Base-by-base conservation (phyloP, 495 filamentous ascomycete species). In the Trichodelitschia bisporula region DNA sequence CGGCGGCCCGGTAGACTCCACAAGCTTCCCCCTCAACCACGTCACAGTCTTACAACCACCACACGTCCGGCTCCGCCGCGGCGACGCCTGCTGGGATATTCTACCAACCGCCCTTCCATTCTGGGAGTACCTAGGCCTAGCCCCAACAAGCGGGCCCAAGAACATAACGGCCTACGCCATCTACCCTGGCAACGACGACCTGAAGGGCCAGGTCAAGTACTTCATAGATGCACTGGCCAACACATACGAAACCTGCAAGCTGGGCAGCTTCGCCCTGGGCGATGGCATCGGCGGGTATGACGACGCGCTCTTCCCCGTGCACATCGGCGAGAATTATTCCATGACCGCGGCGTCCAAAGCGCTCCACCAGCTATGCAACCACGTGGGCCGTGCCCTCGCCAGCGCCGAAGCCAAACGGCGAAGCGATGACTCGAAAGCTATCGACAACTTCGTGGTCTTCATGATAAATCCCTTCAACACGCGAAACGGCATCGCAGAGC, bases 111-210 rank as follows among this genome's bases (percentile, higher is more conserved):
- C 77, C 1, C 45, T 92, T 5, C 45, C 61, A 0, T 99, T 95
- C 41, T 95, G 89, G 89, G 82, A 95, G 39, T 74, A 72, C 15
- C 60, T 95, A 36, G 74, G 77, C 3, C 61, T 99, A 15, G 69
- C 66, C 13, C 86, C 89, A 13, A 62, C 67, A 19, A 64, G 68
- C 45, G 80, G 78, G 1, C 37, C 56, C 1, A 99, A 93, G 49
- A 66, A 91, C 42, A 57, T 93, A 18, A 62, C 64, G 6, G 66
- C 70, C 9, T 67, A 80, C 40, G 89, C 78, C 40, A 58, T 93
- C n/a, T 73, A 74, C 42, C 79, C 83, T 4, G 47, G 56, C 20
- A 49, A 56, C 18, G 59, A 68, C 14, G 62, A 62, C 5, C 6
- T 6, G n/a, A n/a, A 6, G 21, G n/a, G 21, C 6, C 6, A 24